Evolutionary conservation across 257 asterid genomes (phyloP), one percentile per base, ranked within the genome.

Genomic region (Solanum medicagineum): DNA sequence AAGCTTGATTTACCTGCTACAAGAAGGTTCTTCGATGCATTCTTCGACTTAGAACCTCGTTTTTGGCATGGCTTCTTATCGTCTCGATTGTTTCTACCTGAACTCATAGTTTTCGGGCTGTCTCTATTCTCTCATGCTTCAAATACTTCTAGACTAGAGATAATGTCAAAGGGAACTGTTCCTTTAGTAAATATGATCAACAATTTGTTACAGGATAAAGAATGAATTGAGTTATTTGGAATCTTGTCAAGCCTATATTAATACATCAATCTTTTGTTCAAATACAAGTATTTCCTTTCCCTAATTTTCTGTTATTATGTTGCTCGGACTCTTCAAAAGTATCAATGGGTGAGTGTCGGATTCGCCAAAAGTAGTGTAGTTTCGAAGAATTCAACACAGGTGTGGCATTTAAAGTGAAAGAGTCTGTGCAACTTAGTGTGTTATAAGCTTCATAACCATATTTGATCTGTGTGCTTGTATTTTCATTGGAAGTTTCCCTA

Each of bases 11-110:
- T 96, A 47, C 87, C 83, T 24, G 97, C 95, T 84, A 93, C 98
- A 6, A 89, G 99, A 89, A 92, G 98, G 91, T 96, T 96, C 83
- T 96, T 94, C 44, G 92, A 92, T 71, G 97, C 99, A 0, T 96
- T 96, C 81, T 96, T 96, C 40, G 92, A 96, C 90, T 89, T 96
- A 83, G 97, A 96, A 84, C 98, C 99, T 49, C 94, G 97, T 47
- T 94, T 92, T 85, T 96, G 99, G 98, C 99, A 96, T 26, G 98
- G 99, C 8, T 96, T 96, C 90, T 90, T 96, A 87, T 96, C 98
- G 0, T 96, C 99, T 10, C 89, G 99, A 80, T 87, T 96, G 81
- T 96, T 94, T 90, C 94, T 94, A 65, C 99, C 98, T 0, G 98
- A 96, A 86, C 95, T 96, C 17, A 15, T 92, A 29, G 86, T 91